Percentiles rank a stretch among this genome's conserved stretches.
phyloP scores from a whole-genome alignment of 1,284 basidiomycete species.

The Cryptococcus floricola region DNA sequence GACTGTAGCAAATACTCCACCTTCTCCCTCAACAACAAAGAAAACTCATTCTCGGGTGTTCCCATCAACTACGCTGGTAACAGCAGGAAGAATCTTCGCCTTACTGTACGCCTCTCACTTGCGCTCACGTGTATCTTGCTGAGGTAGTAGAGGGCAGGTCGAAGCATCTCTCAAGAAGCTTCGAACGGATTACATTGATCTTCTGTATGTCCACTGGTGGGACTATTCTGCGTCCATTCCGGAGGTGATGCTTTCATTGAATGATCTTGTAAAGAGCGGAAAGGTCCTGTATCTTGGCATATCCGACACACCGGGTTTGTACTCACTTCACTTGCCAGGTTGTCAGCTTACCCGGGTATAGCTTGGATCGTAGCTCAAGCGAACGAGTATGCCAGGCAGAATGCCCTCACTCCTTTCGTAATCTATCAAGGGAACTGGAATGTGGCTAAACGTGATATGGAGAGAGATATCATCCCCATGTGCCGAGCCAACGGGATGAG shows the following conservation, averaged over 20 bases:
- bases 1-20: constrained; percentile 28
- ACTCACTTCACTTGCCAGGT: not conserved
- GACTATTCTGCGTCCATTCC: constrained; percentile 48
- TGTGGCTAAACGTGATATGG: constrained; percentile 52
- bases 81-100: constrained; percentile 28
- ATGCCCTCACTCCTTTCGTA: not conserved
- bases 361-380: constrained; percentile 56
- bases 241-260: constrained; percentile 50
- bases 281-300: constrained; percentile 52
- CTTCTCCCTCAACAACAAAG: constrained; percentile 16
- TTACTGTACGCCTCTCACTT: constrained; percentile 32
- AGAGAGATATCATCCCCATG: constrained; percentile 63
- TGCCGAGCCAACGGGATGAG: constrained; percentile 51
- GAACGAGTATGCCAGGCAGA: not conserved
- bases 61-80: constrained; percentile 47
- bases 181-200: constrained; percentile 51
- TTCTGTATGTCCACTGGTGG: constrained; percentile 40
- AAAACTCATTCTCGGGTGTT: constrained; percentile 16
- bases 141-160: constrained; percentile 8
- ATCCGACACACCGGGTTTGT: constrained; percentile 49
- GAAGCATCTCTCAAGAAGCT: constrained; percentile 49
- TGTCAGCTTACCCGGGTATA: not conserved
- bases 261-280: constrained; percentile 45
- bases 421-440: constrained; percentile 32
- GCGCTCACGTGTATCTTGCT: not conserved